Evolutionary conservation across 1,139 yeast species (phyloP), one percentile per base, ranked within the genome.

Genomic region (Suhomyces guaymorum): DNA sequence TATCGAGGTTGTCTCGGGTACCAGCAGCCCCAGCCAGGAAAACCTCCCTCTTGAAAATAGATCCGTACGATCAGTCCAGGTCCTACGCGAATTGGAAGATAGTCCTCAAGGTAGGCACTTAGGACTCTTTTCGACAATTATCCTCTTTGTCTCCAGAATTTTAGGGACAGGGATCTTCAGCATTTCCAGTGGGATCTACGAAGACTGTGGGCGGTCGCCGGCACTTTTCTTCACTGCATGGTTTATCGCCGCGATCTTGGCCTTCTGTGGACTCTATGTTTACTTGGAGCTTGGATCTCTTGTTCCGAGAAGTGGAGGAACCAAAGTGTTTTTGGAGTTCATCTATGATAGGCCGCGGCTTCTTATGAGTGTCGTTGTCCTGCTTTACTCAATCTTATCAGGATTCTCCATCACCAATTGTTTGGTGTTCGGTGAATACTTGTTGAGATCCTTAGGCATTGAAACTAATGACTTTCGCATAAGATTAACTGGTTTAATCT

Each of bases 91-190:
- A 25, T 52, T 64, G 15, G 74, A 70, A 40, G 88, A 82, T 19
- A 70, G 80, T 1, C 90, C 90, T 0, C 88, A 80, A 44, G 90
- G 92, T 1, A 63, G 92, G 21, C 89, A 83, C 55, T 55, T 83
- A 41, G 90, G 90, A 0, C 54, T 80, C 2, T 81, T 73, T 47
- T 79, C 88, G 5, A 81, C 86, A 0, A 69, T 80, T 31, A 71
- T 81, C 14, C 46, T 82, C 39, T 80, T 81, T 47, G 70, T 83
- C 3, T 78, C 86, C 15, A 62, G 89, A 41, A 82, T 83, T 27
- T 66, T 83, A n/a, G 92, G 92, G 0, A 79, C 88, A 1, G 92
- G 92, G 0, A 82, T 83, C 12, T 81, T 83, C 59, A 82, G 88
- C 11, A 77, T 82, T 1, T 82, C 90, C 0, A 73, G 85, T 12